A percentile compares a stretch with the other conserved stretches of the same genome.
Conservation (phyloP, 2,329 filamentous ascomycete genomes). For the Xylariales sp. region DNA sequence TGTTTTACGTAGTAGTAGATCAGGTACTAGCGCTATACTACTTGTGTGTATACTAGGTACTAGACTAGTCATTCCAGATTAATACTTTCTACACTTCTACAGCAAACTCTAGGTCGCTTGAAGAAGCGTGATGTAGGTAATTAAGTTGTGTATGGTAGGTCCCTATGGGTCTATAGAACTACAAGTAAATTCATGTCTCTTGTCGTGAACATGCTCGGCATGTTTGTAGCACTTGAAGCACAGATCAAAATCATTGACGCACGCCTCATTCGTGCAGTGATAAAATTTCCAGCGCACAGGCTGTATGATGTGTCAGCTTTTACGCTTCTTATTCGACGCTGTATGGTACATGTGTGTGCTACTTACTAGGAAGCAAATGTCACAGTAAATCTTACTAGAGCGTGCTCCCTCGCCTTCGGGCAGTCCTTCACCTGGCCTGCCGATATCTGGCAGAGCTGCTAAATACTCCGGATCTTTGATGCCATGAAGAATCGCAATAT, state of each 20-base stretch:
- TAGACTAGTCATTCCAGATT: too few species aligned
- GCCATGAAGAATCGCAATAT: constrained; percentile 9
- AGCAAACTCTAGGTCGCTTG: too few species aligned
- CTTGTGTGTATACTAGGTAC: too few species aligned
- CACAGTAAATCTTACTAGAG: neutral
- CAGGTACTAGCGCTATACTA: too few species aligned
- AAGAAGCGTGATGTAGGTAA: too few species aligned
- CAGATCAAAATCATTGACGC: neutral
- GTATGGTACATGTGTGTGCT: too few species aligned
- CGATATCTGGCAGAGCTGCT: neutral
- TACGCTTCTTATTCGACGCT: too few species aligned
- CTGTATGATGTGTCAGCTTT: neutral
- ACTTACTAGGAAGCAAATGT: constrained; percentile 2
- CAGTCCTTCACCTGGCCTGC: neutral
- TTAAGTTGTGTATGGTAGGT: too few species aligned
- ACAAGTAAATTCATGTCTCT: neutral
- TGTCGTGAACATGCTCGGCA: neutral
- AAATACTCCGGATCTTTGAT: neutral
- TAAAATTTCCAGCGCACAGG: neutral
- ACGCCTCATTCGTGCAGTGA: neutral
- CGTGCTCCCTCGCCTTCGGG: too few species aligned
- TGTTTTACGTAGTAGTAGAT: too few species aligned
- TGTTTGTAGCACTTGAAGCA: constrained; percentile 13
- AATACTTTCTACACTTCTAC: too few species aligned
- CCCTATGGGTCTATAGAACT: too few species aligned